phyloP scores from a whole-genome alignment of 2,329 filamentous ascomycete genomes.

The Podosphaera fusca region DNA sequence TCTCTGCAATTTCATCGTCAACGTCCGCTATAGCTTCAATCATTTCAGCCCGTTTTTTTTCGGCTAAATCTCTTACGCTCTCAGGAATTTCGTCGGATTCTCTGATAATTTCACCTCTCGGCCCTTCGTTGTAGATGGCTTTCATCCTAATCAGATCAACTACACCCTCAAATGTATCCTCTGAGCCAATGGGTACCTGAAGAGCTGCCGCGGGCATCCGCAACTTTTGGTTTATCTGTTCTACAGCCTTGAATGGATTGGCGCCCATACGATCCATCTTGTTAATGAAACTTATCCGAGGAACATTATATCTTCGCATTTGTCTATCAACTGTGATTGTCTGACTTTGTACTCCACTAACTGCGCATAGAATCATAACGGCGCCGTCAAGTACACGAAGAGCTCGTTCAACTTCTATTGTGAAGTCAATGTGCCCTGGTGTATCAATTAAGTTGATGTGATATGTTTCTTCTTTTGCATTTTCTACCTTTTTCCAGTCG shows the following conservation, averaged over 20 bases:
- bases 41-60: conserved; percentile 63
- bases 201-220: conserved; percentile 81
- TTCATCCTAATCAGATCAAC: conserved; percentile 85
- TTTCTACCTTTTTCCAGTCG: conserved; percentile 76
- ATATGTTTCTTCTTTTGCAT: conserved; percentile 72
- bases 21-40: conserved; percentile 94
- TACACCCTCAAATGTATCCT: conserved; percentile 80
- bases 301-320: conserved; percentile 96
- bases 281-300: conserved; percentile 88
- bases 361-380: conserved; percentile 94
- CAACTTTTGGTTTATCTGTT: conserved; percentile 93
- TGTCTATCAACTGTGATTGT: conserved; percentile 96
- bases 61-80: conserved; percentile 50
- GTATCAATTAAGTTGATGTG: conserved; percentile 98
- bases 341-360: conserved; percentile 91
- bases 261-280: conserved; percentile 99
- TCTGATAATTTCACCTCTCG: conserved; percentile 53
- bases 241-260: conserved; percentile 91
- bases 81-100: conserved; percentile 62
- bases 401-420: conserved; percentile 92
- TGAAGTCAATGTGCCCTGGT: conserved; percentile 96
- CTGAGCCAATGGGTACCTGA: conserved; percentile 79
- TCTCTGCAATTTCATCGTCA: conserved; percentile 89
- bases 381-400: conserved; percentile 86
- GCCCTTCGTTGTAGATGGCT: conserved; percentile 76